phyloP scores from a whole-genome alignment of 2,329 filamentous ascomycete genomes.

The Clarireedia monteithiana region DNA sequence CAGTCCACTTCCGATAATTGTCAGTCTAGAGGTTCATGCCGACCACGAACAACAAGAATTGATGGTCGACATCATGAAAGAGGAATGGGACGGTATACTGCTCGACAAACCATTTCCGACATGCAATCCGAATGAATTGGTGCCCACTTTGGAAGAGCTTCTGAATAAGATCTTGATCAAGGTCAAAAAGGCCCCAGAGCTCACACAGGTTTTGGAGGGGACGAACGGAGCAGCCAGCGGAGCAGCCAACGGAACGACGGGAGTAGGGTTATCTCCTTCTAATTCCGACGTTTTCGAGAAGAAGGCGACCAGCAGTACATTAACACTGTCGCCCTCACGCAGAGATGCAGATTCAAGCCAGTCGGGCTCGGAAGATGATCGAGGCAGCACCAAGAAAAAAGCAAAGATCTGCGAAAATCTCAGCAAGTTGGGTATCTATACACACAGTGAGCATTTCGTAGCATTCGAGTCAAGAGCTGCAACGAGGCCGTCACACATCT shows the following conservation, averaged over 20 bases:
- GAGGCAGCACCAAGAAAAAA: constrained; percentile 25
- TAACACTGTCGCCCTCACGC: constrained; percentile 15
- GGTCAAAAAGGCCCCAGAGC: constrained; percentile 49
- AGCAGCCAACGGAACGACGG: background rate
- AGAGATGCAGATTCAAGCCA: constrained; percentile 20
- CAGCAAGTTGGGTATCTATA: constrained; percentile 74
- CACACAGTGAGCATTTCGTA: constrained; percentile 74
- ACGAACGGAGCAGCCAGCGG: background rate
- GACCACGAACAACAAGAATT: constrained; percentile 74
- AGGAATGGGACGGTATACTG: constrained; percentile 73
- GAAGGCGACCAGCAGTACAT: constrained; percentile 9
- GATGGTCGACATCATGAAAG: constrained; percentile 91
- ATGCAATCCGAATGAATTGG: constrained; percentile 39
- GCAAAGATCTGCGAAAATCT: constrained; percentile 61
- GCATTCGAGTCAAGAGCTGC: constrained; percentile 58
- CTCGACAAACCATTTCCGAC: constrained; percentile 48
- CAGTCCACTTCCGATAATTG: constrained; percentile 74
- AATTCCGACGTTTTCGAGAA: background rate
- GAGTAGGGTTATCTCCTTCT: background rate
- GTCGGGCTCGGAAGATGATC: constrained; percentile 28
- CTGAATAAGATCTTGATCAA: constrained; percentile 77
- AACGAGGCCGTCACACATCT: constrained; percentile 56
- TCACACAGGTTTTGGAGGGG: background rate
- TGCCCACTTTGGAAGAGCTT: constrained; percentile 66
- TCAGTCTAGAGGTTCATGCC: constrained; percentile 89